Base-by-base conservation (phyloP, 1,284 basidiomycete genomes). In the Exobasidium cylindrosporum region DNA sequence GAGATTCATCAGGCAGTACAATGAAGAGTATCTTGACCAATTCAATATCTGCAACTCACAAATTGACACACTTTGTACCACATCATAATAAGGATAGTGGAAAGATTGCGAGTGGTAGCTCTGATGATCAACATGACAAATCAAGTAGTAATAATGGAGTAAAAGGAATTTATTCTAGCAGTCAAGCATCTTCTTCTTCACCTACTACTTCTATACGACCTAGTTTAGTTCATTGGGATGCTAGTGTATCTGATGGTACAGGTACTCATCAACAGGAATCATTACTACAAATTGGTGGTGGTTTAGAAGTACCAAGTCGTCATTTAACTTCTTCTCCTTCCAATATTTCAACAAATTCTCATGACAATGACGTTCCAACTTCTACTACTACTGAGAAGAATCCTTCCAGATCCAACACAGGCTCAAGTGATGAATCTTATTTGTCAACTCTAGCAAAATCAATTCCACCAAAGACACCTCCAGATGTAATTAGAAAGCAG, bases 381-480 rank as follows among this genome's bases (percentile, higher is more conserved):
- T 40, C 35, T 17, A 40, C 35, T 7, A 10, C 35, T 17, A 40
- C 35, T 10, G 35, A 40, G 10, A 40, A 40, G 35, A 40, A 7
- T 7, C 17, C 35, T 17, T 40, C 35, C 17, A 7, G 7, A 17
- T 40, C 35, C 35, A 40, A 7, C 35, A 40, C 7, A 7, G 35
- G 17, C 10, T n/a, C n/a, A n/a, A n/a, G n/a, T n/a, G n/a, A n/a
- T n/a, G n/a, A n/a, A n/a, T n/a, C n/a, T n/a, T n/a, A n/a, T n/a
- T n/a, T n/a, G n/a, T n/a, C n/a, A n/a, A 40, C 35, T 10, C 7
- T 10, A 17, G 7, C 35, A 7, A 40, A 40, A 40, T 10, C 35
- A 40, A 40, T 40, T 17, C 53, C 53, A 26, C 53, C 53, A 2
- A 13, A 55, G 17, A 55, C 53, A 31, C 53, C 53, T 13, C 53